Evolutionary conservation across 2,329 filamentous ascomycete genomes (phyloP), one percentile per base, ranked within the genome.

Genomic region (Clonostachys solani): DNA sequence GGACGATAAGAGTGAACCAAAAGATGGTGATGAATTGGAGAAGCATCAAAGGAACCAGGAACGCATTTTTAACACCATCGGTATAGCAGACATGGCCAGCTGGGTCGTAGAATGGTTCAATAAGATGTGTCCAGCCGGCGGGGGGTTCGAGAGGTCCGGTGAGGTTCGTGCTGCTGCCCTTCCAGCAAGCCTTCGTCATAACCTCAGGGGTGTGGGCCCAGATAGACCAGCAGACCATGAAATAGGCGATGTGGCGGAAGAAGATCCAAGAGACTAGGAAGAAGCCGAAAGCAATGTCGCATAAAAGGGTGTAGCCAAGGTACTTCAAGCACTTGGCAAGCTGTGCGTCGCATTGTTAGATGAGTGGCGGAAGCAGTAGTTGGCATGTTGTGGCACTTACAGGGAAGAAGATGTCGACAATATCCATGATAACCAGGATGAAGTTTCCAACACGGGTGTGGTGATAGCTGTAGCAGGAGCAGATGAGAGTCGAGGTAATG

Each of bases 241-340:
- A 71, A 71, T 92, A 97, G 53, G 90, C 72, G 47, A 92, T 70
- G 64, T 99, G 94, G 45, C 94, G 88, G 29, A 87, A 81, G 45
- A 87, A 61, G 53, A 96, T 77, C 94, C 94, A 99, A 45, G 83
- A 81, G 15, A 89, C 59, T 69, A 97, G 86, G 68, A 97, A 96
- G 23, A 92, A 63, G 36, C 83, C 92, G 60, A 97, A 97, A 44
- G 84, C 81, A 51, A 84, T 69, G 62, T 97, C 94, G 73, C 92
- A 96, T 46, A 85, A 68, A 5, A 72, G 84, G 52, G 83, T 81
- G 66, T 80, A 90, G 51, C 87, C 86, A 45, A 91, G 73, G 64
- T 97, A 99, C 66, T 96, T 96, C 56, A 97, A 81, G 59, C 92
- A 89, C 68, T 99, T 99, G 56, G 94, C 94, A 33, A 84, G 73